Conservation (phyloP, 2,329 filamentous ascomycete species). For the Tolypocladium ophioglossoides region DNA sequence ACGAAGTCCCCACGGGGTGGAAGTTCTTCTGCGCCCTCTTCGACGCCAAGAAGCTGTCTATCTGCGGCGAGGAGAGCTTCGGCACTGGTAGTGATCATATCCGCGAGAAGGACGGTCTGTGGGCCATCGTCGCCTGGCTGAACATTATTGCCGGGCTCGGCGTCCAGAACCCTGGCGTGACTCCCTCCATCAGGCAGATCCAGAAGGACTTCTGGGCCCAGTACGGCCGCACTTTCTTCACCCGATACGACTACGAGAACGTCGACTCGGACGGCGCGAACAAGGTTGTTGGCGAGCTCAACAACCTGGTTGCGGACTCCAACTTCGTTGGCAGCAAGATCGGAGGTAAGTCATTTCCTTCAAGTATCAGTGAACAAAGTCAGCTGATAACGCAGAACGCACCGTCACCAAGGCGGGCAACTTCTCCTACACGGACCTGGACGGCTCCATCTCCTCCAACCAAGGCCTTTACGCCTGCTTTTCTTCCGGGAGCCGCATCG, state of each 20-base stretch:
- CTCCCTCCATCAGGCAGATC: constrained; percentile 89
- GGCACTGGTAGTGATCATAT: constrained; percentile 98
- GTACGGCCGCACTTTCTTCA: constrained; percentile 98
- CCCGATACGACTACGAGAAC: constrained; percentile 95
- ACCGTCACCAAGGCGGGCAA: constrained; percentile 86
- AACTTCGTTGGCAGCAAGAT: constrained; percentile 76
- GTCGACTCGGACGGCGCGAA: constrained; percentile 85
- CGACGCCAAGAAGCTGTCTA: constrained; percentile 90
- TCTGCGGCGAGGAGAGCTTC: constrained; percentile 97
- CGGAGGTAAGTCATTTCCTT: constrained; percentile 39
- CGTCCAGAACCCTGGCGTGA: constrained; percentile 65
- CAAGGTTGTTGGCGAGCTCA: constrained; percentile 76
- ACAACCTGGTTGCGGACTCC: constrained; percentile 62
- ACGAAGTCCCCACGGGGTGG: constrained; percentile 98
- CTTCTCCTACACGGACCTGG: constrained; percentile 98
- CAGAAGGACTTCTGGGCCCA: constrained; percentile 95
- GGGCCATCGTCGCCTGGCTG: constrained; percentile 94
- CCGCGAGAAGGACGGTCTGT: constrained; percentile 96
- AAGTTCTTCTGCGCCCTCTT: constrained; percentile 98
- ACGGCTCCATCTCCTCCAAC: constrained; percentile 89
- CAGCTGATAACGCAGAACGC: constrained; percentile 39
- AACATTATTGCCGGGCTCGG: constrained; percentile 97
- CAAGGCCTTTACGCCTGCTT: constrained; percentile 94
- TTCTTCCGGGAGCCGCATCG: constrained; percentile 87
- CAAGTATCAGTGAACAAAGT: neutral